phyloP scores from a whole-genome alignment of 2,329 filamentous ascomycete species.

The Fusarium mundagurra region DNA sequence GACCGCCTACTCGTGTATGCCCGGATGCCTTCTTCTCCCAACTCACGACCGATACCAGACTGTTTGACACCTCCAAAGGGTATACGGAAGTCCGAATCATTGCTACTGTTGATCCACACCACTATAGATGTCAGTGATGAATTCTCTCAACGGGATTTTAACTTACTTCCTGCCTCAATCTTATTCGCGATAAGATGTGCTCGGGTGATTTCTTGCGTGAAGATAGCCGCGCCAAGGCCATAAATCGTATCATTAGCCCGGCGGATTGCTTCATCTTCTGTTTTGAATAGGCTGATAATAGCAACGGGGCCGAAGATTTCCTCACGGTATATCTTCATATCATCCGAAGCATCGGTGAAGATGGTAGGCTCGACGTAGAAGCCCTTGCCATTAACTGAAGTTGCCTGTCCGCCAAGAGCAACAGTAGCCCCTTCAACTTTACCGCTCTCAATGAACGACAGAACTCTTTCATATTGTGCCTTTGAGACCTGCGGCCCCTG shows the following conservation, averaged over 20 bases:
- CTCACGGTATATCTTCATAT: constrained; percentile 57
- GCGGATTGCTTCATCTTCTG: constrained; percentile 53
- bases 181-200: constrained; percentile 61
- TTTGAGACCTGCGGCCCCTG: constrained; percentile 81
- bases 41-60: constrained; percentile 57
- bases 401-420: constrained; percentile 64
- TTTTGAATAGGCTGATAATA: constrained; percentile 53
- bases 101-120: constrained; percentile 63
- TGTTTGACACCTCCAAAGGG: constrained; percentile 60
- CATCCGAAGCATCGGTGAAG: constrained; percentile 52
- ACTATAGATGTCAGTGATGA: constrained; percentile 11
- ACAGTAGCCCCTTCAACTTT: constrained; percentile 77
- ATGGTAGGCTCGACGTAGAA: constrained; percentile 59
- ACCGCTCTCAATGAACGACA: constrained; percentile 76
- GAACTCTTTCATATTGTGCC: constrained; percentile 74
- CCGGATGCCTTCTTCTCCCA: constrained; percentile 56
- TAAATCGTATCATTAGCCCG: constrained; percentile 65
- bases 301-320: constrained; percentile 60
- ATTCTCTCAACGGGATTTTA: fast-evolving
- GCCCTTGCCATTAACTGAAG: constrained; percentile 51
- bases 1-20: constrained; percentile 57
- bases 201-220: constrained; percentile 65
- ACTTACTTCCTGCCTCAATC: constrained; percentile 65
- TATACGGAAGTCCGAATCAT: constrained; percentile 55
- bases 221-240: constrained; percentile 69